These are phyloP conservation scores for Ophryocystis elektroscirrha DNA, from an alignment of 169 alveolate genomes.

Conservation along the genomic window DNA sequence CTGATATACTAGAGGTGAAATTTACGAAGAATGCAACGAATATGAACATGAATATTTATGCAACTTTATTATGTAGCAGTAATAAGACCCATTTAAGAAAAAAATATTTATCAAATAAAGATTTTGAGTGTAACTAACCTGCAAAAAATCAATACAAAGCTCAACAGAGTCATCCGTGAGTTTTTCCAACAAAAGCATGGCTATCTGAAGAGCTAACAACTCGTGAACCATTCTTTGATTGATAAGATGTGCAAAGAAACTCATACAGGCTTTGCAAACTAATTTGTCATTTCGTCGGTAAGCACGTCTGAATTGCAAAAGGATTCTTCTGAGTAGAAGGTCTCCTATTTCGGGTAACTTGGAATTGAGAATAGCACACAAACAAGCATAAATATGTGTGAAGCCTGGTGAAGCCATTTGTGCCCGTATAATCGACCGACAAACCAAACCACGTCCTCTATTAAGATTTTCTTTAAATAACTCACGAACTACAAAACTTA, in stretches of 20 bases:
- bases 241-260: conserved; percentile 80
- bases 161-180: conserved; percentile 91
- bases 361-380: conserved; percentile 79
- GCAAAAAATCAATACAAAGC: conserved; percentile 46
- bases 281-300: conserved; percentile 69
- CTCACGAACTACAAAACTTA: conserved; percentile 53
- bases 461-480: conserved; percentile 80
- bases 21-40: no score
- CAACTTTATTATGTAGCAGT: conserved; percentile 34
- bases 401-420: conserved; percentile 91
- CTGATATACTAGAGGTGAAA: no score
- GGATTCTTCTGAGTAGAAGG: conserved; percentile 61
- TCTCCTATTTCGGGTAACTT: conserved; percentile 91
- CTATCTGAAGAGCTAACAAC: conserved; percentile 68
- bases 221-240: conserved; percentile 64
- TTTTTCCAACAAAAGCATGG: conserved; percentile 66
- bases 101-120: background rate
- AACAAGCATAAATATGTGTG: conserved; percentile 83
- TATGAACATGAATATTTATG: no score
- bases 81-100: background rate
- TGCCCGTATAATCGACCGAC: conserved; percentile 80
- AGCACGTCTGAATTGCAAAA: conserved; percentile 68
- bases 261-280: conserved; percentile 70
- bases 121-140: conserved; percentile 2
- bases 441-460: conserved; percentile 89